Base-by-base conservation (phyloP, 352 stramenopile species). In the Phytophthora aleatoria region DNA sequence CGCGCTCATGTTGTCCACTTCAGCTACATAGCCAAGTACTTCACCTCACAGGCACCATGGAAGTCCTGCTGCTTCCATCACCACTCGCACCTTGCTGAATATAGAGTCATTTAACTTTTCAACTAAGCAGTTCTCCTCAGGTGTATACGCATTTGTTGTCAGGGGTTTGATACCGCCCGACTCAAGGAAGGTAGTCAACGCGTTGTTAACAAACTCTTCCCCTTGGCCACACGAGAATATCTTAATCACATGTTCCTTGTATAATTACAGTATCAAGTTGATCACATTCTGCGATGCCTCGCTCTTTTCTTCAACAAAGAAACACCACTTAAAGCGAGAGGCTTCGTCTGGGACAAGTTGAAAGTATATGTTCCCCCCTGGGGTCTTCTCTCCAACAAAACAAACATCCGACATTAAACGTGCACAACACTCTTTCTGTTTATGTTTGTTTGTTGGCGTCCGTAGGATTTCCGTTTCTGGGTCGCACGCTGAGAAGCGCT, bases 401-500 rank as follows among this genome's bases (percentile, higher is more conserved):
- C n/a, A 26, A 47, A 47, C n/a, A 13, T 57, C 50, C 2, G 35
- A 47, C 33, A 47, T 57, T 24, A 57, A 24, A 2, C 50, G 50
- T 6, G 50, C 50, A 10, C 12, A 45, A 7, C 50, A 57, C 27
- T 31, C 6, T 12, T 45, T 57, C 11, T 31, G 31, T n/a, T n/a
- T n/a, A n/a, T n/a, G n/a, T n/a, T 57, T 11, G 24, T 11, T 35
- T 28, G 42, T 2, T 57, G 50, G 33, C n/a, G 35, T 11, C 8
- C 38, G 13, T 27, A 47, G 3, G 50, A 9, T 12, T 24, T 57
- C 3, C 50, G 20, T n/a, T 45, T 45, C 15, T 57, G 50, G 27
- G 47, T 57, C 2, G 50, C 35, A 15, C 50, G 33, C 24, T 57
- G 50, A 15, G 35, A 57, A 31, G 31, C 50, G 47, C 47, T 57